Evolutionary conservation across 345 rosid genomes (phyloP), one percentile per base, ranked within the genome.

Genomic region (Corymbia maculata): DNA sequence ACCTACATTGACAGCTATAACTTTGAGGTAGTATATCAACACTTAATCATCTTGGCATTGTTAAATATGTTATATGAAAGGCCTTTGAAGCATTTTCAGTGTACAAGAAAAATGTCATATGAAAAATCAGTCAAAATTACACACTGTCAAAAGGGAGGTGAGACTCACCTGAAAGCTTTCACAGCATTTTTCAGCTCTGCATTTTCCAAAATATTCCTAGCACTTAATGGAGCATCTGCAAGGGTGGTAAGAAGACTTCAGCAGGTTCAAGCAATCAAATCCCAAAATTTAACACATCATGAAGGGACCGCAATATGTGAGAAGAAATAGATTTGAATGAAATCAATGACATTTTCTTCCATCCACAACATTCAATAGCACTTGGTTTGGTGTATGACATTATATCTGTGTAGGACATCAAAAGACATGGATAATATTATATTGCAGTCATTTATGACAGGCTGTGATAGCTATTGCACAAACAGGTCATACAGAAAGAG

Each of bases 151-250:
- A 59, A 59, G 14, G 6, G 30, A 59, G 66, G 30, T 59, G 66
- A 59, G 66, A 26, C 66, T 59, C n/a, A 95, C 98, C 98, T 97
- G 95, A 91, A 95, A n/a, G 93, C 89, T 92, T 96, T 97, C 32
- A 97, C 99, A 17, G 99, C 96, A 75, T 22, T 88, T 93, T 96
- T 96, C 89, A 96, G 94, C 89, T 97, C 99, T 49, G 94, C 94
- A 90, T 95, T 93, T 93, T 96, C 99, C 92, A 96, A 90, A 92
- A 97, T 95, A 91, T 97, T 96, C 92, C 99, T 94, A 89, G 99
- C 88, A 94, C 95, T 92, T 52, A 96, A 51, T 42, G 98, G 97
- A 89, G 93, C 95, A 94, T 92, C 99, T 96, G 92, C 92, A 91
- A 52, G 90, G 61, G 85, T 84, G 51, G 61, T 30, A 42, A 86